These are phyloP conservation scores for Talaromyces funiculosus DNA, from an alignment of 2,329 filamentous ascomycete genomes.

Conservation along the genomic window DNA sequence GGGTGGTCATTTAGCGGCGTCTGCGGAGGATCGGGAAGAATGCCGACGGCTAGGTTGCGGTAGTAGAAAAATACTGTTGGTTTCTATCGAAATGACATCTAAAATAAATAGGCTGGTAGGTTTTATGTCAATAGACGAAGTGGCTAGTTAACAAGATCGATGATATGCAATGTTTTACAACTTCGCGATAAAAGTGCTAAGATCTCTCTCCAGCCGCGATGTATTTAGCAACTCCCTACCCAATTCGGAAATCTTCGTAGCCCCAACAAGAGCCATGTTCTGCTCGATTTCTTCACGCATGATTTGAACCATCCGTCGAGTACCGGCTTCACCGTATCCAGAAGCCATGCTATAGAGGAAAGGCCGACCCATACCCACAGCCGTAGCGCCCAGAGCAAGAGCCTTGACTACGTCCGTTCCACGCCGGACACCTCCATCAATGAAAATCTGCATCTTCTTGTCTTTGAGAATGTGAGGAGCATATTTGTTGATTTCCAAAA, in stretches of 20 bases:
- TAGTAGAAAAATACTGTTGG: too few species aligned
- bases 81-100: too few species aligned
- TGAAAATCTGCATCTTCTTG: conserved; percentile 54
- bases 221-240: conserved; percentile 28
- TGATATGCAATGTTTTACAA: not conserved
- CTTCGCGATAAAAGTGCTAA: conserved; percentile 20
- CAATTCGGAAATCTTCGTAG: conserved; percentile 23
- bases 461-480: conserved; percentile 53
- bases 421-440: conserved; percentile 61
- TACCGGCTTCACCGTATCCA: conserved; percentile 55
- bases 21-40: not conserved
- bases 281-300: conserved; percentile 29
- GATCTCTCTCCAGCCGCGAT: conserved; percentile 26
- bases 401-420: conserved; percentile 65
- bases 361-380: conserved; percentile 58
- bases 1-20: not conserved
- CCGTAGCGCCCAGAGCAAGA: conserved; percentile 58
- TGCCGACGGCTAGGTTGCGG: not conserved
- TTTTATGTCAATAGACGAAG: not conserved
- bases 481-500: conserved; percentile 59
- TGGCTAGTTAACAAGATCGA: too few species aligned
- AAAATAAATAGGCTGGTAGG: too few species aligned
- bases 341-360: conserved; percentile 53
- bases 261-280: conserved; percentile 33
- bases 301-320: conserved; percentile 37